Evolutionary conservation across 106 monocot genomes (phyloP), one percentile per base, ranked within the genome.

Genomic region (Apostasia ramifera): DNA sequence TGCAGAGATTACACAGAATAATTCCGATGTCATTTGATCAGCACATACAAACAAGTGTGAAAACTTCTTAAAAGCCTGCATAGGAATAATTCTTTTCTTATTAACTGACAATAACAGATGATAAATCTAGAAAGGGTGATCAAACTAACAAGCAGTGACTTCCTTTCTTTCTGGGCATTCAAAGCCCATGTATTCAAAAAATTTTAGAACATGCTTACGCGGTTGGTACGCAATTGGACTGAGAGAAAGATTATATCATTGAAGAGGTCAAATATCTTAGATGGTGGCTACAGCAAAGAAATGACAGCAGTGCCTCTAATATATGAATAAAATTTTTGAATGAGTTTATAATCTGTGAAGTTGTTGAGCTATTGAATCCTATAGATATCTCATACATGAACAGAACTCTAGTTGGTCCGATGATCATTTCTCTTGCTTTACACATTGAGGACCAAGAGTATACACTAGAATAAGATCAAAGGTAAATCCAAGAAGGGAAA

Each of bases 371-470:
- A 55, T 84, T 80, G 1, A 84, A 70, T 11, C 84, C 84, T 37
- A 73, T 84, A 1, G 84, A 84, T 76, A 84, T 80, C 41, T 84
- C 84, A 69, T 84, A 79, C 79, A 84, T 84, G 69, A 84, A 71
- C 11, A 84, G 57, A 26, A 73, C 79, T 64, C 68, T 75, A 13
- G 76, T 69, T 8, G 84, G 73, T 44, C 84, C 84, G 9, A 84
- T 80, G n/a, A 84, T 72, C 84, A 84, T 84, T 61, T 84, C 84
- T 9, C 84, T 80, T 84, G 59, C 7, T 70, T 45, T 6, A 60
- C 12, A 57, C 10, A 5, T 57, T 13, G 15, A 13, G 57, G 4
- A 15, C 3, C 13, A 3, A 13, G 3, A 9, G n/a, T n/a, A 14
- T 9, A 2, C 37, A 39, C 3, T 1, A 61, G 42, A 2, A 4